Base-by-base conservation (phyloP, 371 early-diverging fungal species). In the Amoeboaphelidium protococcarum region DNA sequence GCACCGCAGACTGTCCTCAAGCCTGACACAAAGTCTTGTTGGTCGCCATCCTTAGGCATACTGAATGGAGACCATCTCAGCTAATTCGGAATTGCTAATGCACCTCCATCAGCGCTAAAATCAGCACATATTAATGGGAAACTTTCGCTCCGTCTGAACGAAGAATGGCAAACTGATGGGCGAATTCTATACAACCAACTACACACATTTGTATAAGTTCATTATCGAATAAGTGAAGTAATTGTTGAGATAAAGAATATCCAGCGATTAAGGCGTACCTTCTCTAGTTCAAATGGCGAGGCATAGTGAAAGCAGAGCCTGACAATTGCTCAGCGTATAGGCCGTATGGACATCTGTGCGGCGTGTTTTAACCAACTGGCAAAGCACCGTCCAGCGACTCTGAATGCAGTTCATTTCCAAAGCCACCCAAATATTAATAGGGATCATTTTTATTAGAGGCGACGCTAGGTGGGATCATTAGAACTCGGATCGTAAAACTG, bases 131-230 rank as follows among this genome's bases (percentile, higher is more conserved):
- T n/a, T n/a, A n/a, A n/a, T n/a, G n/a, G 50, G 40, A 50, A 54
- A 10, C 44, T 42, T 23, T 47, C 50, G 45, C 57, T 52, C 16
- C 66, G 67, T 48, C 55, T 54, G 50, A 76, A 86, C 1, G 89
- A 87, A 1, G 56, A 53, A 53, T 89, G 91, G 52, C 74, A 71
- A 16, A 80, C 86, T 0, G 88, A 82, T n/a, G 90, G 90, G 24
- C 76, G 80, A 55, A 91, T 83, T 50, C 90, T 82, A 62, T 90
- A 91, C n/a, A 91, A 60, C 91, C 91, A 94, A 47, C 79, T 82
- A 56, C 2, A 6, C 19, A 26, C n/a, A 46, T 20, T 19, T 19
- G 13, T 20, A 40, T 12, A 46, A 16, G 16, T 43, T 66, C 42
- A 21, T 2, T 19, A 25, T 46, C 20, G 6, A 19, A 49, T 10